Evolutionary conservation across 2,329 filamentous ascomycete species (phyloP), one percentile per base, ranked within the genome.

Genomic region (Claviceps maximensis): DNA sequence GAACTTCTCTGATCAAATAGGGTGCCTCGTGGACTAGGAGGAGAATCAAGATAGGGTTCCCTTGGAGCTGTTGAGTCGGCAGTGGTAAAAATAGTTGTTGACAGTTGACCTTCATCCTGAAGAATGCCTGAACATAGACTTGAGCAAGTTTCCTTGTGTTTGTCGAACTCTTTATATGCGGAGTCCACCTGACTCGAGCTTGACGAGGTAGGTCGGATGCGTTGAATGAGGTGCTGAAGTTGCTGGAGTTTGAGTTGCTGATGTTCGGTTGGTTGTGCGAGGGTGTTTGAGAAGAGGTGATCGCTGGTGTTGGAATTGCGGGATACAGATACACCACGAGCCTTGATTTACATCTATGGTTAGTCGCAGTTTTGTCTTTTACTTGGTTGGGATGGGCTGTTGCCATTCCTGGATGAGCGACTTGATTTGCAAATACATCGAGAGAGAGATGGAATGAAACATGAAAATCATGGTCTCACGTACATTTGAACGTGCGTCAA

Each of bases 91-190:
- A 52, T 47, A 33, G 58, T 53, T 23, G 58, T 59, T 15, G 56
- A 57, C 12, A 63, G 60, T 54, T 62, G 65, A 57, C 71, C 63
- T 52, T 71, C 70, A 19, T 72, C 72, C 4, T 67, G 64, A 8
- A 74, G 59, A 12, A 75, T 64, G 21, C 62, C 61, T 49, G 64
- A 63, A 50, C 72, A 75, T n/a, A 74, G 59, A 1, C 62, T 61
- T n/a, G 66, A 54, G 53, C 70, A 71, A 51, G 65, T 65, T 1
- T 73, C 69, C 52, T 63, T 69, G 48, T 71, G 57, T 56, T 69
- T 75, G 51, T 59, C 58, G 47, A 74, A 76, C 7, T 72, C 66
- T 25, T 71, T 69, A 58, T 71, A 76, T 5, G 69, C 69, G 3
- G 65, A 63, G 53, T 76, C 74, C 17, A 75, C 68, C 6, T 70